Evolutionary conservation across 345 rosid species (phyloP).

Genomic region (Bruguiera parviflora): DNA sequence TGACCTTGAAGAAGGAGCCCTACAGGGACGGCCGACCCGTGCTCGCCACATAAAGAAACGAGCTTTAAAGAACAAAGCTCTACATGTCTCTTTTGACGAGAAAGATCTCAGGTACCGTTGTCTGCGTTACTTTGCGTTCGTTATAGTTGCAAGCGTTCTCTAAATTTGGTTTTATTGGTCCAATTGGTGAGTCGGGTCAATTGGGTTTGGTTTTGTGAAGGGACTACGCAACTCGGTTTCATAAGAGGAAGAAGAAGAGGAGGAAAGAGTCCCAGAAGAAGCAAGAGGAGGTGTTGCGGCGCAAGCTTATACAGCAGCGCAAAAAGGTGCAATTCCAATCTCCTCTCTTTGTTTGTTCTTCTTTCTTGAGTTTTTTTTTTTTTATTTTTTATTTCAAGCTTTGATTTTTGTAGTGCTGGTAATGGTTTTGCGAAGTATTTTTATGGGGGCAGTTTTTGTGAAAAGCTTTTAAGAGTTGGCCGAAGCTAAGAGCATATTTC

Average conservation of each 20-base stretch:
- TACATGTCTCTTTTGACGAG: conserved; percentile 68
- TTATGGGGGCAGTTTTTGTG: background rate
- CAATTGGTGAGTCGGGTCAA: conserved; percentile 5
- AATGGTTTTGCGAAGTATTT: background rate
- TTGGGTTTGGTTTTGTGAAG: conserved; percentile 26
- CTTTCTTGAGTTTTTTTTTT: background rate
- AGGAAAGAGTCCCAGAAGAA: conserved; percentile 78
- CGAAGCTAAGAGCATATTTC: background rate
- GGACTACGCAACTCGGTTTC: conserved; percentile 89
- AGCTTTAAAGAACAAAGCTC: conserved; percentile 75
- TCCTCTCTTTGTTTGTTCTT: too few relatives aligned
- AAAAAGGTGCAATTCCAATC: conserved; percentile 48
- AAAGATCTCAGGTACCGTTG: conserved; percentile 68
- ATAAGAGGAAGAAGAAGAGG: conserved; percentile 97
- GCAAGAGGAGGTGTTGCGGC: conserved; percentile 57
- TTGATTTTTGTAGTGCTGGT: background rate
- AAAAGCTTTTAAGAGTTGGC: background rate
- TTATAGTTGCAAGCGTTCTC: background rate
- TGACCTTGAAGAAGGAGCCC: conserved; percentile 42
- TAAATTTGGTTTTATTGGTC: background rate
- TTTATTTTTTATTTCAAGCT: background rate
- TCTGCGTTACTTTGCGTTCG: background rate
- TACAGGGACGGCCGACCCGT: conserved; percentile 30
- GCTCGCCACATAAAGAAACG: conserved; percentile 59
- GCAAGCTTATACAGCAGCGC: conserved; percentile 71